Base-by-base conservation (phyloP, 2,329 filamentous ascomycete genomes). In the Didymella glomerata region DNA sequence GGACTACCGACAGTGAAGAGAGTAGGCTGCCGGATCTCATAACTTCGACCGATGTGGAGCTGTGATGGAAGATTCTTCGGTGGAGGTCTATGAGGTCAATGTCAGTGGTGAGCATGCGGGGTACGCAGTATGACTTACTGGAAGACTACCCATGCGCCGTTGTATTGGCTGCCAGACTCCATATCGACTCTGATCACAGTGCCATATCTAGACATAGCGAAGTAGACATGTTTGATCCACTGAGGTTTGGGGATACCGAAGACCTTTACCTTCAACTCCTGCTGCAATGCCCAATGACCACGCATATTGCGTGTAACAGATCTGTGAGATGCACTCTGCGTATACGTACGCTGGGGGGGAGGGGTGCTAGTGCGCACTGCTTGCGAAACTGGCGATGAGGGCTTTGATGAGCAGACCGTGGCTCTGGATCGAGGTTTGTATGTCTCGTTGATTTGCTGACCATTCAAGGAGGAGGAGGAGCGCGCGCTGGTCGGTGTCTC, bases 101-200 rank as follows among this genome's bases (percentile, higher is more conserved):
- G 62, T 57, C 13, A 56, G 42, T 4, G 16, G 58, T 47, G 13
- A 36, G 24, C 2, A 16, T 10, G 9, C 22, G 4, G 14, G 22
- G 3, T 18, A 11, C 1, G 16, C 4, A 45, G 10, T 14, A 2
- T 9, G 7, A 63, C 64, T 49, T 66, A 69, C 70, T 66, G 69
- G 24, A 72, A 74, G 0, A 60, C 54, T 1, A 75, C 67, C 47
- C 40, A 72, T 20, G 70, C 73, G 24, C 28, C 54, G 28, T 55
- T 57, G 41, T 63, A 57, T 4, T 40, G 50, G 16, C 27, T 47
- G 9, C 47, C 49, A 6, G 11, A 2, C 32, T 65, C 44, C 28
- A 77, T 69, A 0, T 76, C 71, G 40, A 79, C 71, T 45, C 62
- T 68, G 18, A 64, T 40, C 11, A 78, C 67, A 10, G 57, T 67